Conservation (phyloP, 352 stramenopile genomes). For the Pythium plurisporium region DNA sequence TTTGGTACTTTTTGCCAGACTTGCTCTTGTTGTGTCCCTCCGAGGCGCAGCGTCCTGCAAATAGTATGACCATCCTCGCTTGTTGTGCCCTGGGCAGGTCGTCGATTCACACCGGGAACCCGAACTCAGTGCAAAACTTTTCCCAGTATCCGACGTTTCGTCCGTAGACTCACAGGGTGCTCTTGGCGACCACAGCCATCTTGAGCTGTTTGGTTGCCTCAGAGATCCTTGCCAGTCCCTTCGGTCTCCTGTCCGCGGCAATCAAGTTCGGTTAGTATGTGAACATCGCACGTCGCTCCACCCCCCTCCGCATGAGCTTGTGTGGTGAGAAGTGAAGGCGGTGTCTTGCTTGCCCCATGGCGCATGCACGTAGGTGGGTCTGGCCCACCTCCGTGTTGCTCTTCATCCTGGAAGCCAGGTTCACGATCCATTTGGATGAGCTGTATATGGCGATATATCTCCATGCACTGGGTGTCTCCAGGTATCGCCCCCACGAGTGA, state of each 20-base stretch:
- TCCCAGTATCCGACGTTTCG: constrained; percentile 11
- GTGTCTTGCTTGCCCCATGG: not conserved
- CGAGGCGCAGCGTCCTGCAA: constrained; percentile 12
- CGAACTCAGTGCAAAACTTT: constrained; percentile 9
- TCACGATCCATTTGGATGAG: not conserved
- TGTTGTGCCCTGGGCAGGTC: constrained; percentile 17
- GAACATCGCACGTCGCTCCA: not conserved
- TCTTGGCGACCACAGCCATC: not conserved
- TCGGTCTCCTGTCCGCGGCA: too few relatives aligned
- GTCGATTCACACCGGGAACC: constrained; percentile 23
- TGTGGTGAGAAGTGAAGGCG: not conserved
- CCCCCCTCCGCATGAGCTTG: not conserved
- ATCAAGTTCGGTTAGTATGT: not conserved
- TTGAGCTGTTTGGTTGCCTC: not conserved
- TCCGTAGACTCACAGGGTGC: not conserved
- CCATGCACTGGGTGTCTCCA: too few relatives aligned
- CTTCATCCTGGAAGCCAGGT: not conserved
- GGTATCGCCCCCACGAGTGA: not conserved
- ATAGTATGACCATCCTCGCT: constrained; percentile 21
- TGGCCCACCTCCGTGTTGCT: not conserved
- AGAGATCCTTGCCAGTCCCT: not conserved
- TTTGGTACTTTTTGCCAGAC: constrained; percentile 26
- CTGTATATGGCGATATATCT: not conserved
- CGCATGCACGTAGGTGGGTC: not conserved
- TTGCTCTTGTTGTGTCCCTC: constrained; percentile 22